Base-by-base conservation (phyloP, 1,284 basidiomycete species). In the Mycocalia duriaeana region DNA sequence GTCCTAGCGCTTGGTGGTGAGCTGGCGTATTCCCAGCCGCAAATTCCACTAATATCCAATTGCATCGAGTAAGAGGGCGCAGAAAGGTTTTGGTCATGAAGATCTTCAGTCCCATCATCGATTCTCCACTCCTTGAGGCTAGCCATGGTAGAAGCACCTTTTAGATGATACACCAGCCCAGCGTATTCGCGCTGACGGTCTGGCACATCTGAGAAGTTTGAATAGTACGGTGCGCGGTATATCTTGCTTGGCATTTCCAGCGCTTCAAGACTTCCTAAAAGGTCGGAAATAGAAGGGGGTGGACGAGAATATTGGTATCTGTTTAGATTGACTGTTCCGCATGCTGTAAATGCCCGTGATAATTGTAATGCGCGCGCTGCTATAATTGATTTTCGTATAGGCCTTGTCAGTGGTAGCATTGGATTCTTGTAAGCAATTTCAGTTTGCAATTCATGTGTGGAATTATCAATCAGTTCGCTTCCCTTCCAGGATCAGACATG, bases 141-240 rank as follows among this genome's bases (percentile, higher is more conserved):
- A 25, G 62, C 59, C 4, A 85, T 63, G 6, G 79, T 79, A 31
- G 69, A 67, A 2, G 77, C 77, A 6, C 82, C 77, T 57, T 83
- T 83, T 16, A 95, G 69, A 37, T 76, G 71, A 62, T 89, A 95
- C 22, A 81, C 63, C 1, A 91, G 66, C 0, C 93, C 94, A 11
- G 83, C 93, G 59, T 89, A 94, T 62, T 93, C 88, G 56, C 84
- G 76, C 0, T 86, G 70, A 13, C 70, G 68, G 35, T 77, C 72
- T 0, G 91, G 88, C 0, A 85, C 77, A 60, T 98, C 95, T 2
- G 58, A 58, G 8, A 76, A 73, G 46, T 82, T 77, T 3, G 89
- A 90, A 62, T 92, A 98, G 63, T 79, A 87, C 0, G 94, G 90
- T 18, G 79, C 71, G 18, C 73, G 77, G 63, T 96, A 94, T 19